Conservation (phyloP, 176 grass and related monocot species). For the Echinochloa phyllopogon region DNA sequence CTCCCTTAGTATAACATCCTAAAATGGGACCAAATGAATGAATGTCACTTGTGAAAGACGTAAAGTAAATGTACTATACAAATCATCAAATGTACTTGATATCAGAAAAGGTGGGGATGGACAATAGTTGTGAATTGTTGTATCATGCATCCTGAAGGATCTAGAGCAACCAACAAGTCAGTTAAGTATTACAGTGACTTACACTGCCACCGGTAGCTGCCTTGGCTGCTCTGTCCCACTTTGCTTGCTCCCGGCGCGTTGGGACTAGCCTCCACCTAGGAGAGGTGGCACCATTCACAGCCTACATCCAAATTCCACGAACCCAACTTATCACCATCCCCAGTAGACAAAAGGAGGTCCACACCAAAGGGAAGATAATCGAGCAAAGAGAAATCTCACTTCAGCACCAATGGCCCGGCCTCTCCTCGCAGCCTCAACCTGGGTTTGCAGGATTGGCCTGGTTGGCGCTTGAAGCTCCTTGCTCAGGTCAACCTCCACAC, state of each 20-base stretch:
- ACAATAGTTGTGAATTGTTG: neutral
- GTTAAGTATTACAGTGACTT: constrained; percentile 31
- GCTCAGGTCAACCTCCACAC: constrained; percentile 91
- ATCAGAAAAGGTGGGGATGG: neutral
- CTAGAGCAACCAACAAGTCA: constrained; percentile 30
- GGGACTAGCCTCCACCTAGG: constrained; percentile 89
- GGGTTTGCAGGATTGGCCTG: constrained; percentile 74
- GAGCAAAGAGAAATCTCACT: constrained; percentile 45
- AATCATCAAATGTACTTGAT: neutral
- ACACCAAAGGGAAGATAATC: neutral
- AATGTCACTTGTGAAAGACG: neutral
- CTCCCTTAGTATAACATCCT: constrained; percentile 92
- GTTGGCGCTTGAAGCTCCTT: constrained; percentile 79
- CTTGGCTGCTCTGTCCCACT: constrained; percentile 83
- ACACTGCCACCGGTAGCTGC: constrained; percentile 84
- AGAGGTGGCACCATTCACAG: constrained; percentile 44
- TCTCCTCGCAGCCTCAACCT: constrained; percentile 78
- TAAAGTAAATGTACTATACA: neutral
- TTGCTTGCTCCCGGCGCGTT: constrained; percentile 78
- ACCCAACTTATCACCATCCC: constrained; percentile 17
- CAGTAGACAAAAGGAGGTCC: constrained; percentile 9
- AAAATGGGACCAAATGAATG: constrained; percentile 7
- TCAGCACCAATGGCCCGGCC: constrained; percentile 56
- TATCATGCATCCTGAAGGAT: neutral
- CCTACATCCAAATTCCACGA: constrained; percentile 50